Conservation (phyloP, 331 rosid species). For the Acacia pycnantha region DNA sequence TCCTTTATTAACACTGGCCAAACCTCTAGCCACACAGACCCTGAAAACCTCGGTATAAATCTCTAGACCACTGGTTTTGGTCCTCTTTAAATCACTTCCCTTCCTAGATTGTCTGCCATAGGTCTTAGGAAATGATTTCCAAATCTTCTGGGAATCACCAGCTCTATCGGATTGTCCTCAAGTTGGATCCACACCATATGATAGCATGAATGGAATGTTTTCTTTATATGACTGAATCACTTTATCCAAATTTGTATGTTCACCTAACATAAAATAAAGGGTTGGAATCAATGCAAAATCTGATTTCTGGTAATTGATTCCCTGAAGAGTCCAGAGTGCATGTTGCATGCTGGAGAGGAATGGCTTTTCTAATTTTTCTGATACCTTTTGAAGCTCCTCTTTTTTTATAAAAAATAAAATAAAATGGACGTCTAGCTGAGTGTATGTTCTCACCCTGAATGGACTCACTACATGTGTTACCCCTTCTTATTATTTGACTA, state of each 20-base stretch:
- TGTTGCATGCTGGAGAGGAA: constrained; percentile 5
- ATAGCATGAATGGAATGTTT: neutral
- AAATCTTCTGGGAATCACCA: neutral
- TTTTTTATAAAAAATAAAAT: neutral
- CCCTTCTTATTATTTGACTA: neutral
- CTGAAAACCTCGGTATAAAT: neutral
- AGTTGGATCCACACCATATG: neutral
- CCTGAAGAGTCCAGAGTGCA: neutral
- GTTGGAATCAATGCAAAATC: constrained; percentile 26
- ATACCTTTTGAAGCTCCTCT: neutral
- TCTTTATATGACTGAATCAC: neutral
- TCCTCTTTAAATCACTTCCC: neutral
- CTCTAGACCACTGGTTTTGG: neutral
- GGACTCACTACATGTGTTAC: neutral
- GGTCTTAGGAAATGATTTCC: neutral
- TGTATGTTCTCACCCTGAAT: neutral
- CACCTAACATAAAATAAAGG: neutral
- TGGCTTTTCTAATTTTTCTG: neutral
- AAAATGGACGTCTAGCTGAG: neutral
- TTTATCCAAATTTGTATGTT: neutral
- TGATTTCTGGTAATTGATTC: constrained; percentile 16
- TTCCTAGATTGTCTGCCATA: neutral
- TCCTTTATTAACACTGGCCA: neutral
- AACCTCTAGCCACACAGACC: neutral
- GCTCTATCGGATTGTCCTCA: neutral